Base-by-base conservation (phyloP, 2,329 filamentous ascomycete genomes). In the Clonostachys rosea region DNA sequence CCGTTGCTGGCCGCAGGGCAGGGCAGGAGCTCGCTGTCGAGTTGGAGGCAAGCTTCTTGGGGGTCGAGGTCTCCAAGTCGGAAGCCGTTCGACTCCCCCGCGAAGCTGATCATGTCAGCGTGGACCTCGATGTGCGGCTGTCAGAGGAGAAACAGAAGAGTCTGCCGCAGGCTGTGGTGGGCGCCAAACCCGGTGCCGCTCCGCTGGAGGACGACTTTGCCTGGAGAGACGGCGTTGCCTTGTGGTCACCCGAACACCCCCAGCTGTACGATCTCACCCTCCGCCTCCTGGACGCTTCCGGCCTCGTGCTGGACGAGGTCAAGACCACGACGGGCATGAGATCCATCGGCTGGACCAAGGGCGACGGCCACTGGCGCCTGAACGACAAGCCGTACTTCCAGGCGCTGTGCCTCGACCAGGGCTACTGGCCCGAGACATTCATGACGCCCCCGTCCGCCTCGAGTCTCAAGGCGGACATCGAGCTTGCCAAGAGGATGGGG, bases 311-410 rank as follows among this genome's bases (percentile, higher is more conserved):
- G 11, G 83, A 87, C 51, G 71, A 78, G 48, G 71, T 85, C 3
- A 65, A 72, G 33, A 86, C 81, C 0, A 78, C 75, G 3, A 79
- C 78, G 0, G 83, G 84, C 2, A 81, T 84, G 75, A 74, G 81
- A 16, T 78, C 71, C 11, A 66, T 84, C 8, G 67, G 77, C 50
- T 87, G 83, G 83, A 73, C 67, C 16, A 69, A 62, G 9, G 78
- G 76, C 3, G 77, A 84, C 51, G 72, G 77, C 1, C 76, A 78
- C 0, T 81, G 85, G 68, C 69, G 76, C 7, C 70, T 84, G 18
- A 84, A 84, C 57, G 73, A 70, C 48, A 69, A 66, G 47, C 79
- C 80, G 3, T 74, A 79, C 52, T 84, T 84, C 67, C 81, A 84
- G 57, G 73, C 76, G 12, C 65, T 84, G 2, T 71, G 74, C 43